Evolutionary conservation across 768 basidiomycete genomes (phyloP), one percentile per base, ranked within the genome.

Genomic region (Suillus plorans): DNA sequence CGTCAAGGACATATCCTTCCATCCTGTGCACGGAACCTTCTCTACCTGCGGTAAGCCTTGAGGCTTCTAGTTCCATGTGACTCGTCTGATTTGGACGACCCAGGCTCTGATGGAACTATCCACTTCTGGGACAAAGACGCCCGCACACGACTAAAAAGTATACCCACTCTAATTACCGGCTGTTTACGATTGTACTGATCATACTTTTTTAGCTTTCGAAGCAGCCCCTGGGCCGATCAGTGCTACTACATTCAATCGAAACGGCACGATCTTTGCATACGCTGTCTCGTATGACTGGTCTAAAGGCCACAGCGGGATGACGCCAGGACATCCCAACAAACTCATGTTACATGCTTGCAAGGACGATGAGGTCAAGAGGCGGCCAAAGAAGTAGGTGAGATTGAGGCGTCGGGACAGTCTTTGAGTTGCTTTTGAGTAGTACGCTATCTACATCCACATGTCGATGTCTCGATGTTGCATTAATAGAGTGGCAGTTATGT

Each of bases 41-140:
- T 90, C 89, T 36, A 94, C 92, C 22, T 90, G 86, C 64, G 92
- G 91, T 80, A 70, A 60, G 76, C 76, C 72, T 62, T 69, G 63
- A 72, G 59, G 76, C 76, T 72, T 62, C 69, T 60, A 72, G 25
- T 42, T 59, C 18, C 39, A 18, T 36, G 16, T 68, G 37, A 14
- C 20, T 64, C 14, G 25, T 49, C 22, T 47, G 37, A 50, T 28
- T 25, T 13, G 13, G 47, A 20, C n/a, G 8, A 6, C 56, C 63
- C 62, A 91, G 90, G 91, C 10, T 84, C 90, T 50, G 94, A 95
- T 68, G 94, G 94, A 22, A 90, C 90, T 3, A 89, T 95, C 74
- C 91, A 94, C 82, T 93, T 91, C 76, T 97, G 95, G 95, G 95
- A 97, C 78, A 95, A 95, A 78, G 91, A 96, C 69, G 88, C 91